These are phyloP conservation scores for Russula olivacea DNA, from an alignment of 768 basidiomycete species.

Conservation along the genomic window DNA sequence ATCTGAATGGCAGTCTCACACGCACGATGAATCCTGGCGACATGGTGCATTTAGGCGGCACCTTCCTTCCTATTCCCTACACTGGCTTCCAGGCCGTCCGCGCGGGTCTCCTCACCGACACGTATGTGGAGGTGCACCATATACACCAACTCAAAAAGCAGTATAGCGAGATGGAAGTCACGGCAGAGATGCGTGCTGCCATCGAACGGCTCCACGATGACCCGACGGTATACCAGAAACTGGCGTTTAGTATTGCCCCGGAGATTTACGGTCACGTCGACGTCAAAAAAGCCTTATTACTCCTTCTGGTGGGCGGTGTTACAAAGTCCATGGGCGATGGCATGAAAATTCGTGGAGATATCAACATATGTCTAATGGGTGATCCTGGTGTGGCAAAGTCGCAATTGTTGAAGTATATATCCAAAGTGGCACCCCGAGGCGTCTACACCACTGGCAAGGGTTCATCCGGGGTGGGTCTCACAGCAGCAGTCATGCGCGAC, in stretches of 20 bases:
- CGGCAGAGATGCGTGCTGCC: slow-evolving; percentile 68
- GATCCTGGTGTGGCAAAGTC: slow-evolving; percentile 99
- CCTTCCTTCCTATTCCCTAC: slow-evolving; percentile 96
- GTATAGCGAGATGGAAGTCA: slow-evolving; percentile 91
- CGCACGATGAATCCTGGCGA: slow-evolving; percentile 94
- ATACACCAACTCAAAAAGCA: slow-evolving; percentile 96
- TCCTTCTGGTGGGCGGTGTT: slow-evolving; percentile 92
- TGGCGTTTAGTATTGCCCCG: slow-evolving; percentile 92
- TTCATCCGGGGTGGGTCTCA: slow-evolving; percentile 97
- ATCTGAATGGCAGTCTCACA: slow-evolving; percentile 84
- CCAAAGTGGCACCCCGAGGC: slow-evolving; percentile 95
- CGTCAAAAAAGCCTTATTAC: slow-evolving; percentile 91
- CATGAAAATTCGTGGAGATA: slow-evolving; percentile 97
- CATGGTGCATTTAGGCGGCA: slow-evolving; percentile 90
- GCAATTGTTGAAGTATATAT: slow-evolving; percentile 94
- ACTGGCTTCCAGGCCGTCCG: slow-evolving; percentile 96
- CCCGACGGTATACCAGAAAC: slow-evolving; percentile 75
- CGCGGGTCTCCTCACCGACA: slow-evolving; percentile 94
- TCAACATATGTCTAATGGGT: slow-evolving; percentile 98
- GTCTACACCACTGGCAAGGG: slow-evolving; percentile 98
- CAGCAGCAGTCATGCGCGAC: slow-evolving; percentile 98
- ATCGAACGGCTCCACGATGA: slow-evolving; percentile 67
- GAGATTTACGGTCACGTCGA: slow-evolving; percentile 98
- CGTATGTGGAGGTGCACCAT: slow-evolving; percentile 88
- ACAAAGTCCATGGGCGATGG: slow-evolving; percentile 95